Evolutionary conservation across 192 early-diverging fungal genomes (phyloP).

Genomic region (Entomortierella parvispora): DNA sequence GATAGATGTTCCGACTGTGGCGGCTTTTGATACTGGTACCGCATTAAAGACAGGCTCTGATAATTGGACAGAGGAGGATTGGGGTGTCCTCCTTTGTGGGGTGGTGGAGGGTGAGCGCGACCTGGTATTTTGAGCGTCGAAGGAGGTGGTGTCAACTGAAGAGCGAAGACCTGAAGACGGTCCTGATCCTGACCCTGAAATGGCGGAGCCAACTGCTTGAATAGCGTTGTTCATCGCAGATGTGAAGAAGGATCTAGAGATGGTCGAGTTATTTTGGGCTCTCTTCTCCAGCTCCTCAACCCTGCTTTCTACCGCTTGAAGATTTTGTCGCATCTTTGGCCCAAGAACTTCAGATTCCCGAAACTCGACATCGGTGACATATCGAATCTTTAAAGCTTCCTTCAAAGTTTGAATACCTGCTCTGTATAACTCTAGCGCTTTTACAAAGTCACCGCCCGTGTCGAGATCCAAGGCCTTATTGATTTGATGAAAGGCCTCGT

Average conservation of each 20-base stretch:
- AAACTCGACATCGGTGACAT: constrained; percentile 32
- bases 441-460: constrained; percentile 11
- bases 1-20: background rate
- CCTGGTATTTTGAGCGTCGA: background rate
- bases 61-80: background rate
- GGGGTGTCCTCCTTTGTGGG: background rate
- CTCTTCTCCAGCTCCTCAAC: constrained; percentile 9
- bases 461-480: constrained; percentile 25
- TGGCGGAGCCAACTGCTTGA: constrained; percentile 38
- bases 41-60: constrained; percentile 35
- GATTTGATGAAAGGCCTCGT: constrained; percentile 36
- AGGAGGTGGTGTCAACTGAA: background rate
- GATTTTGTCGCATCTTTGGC: constrained; percentile 37
- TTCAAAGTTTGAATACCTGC: constrained; percentile 17
- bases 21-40: constrained; percentile 14
- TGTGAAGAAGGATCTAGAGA: constrained; percentile 21
- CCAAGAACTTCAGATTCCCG: constrained; percentile 31
- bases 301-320: constrained; percentile 26
- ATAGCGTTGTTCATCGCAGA: constrained; percentile 35
- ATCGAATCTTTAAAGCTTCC: constrained; percentile 46
- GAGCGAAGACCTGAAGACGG: background rate
- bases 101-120: constrained; percentile 1
- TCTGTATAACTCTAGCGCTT: constrained; percentile 26
- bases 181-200: constrained; percentile 6
- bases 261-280: background rate